Conservation (phyloP, 257 asterid species). For the Hygrophila difformis region DNA sequence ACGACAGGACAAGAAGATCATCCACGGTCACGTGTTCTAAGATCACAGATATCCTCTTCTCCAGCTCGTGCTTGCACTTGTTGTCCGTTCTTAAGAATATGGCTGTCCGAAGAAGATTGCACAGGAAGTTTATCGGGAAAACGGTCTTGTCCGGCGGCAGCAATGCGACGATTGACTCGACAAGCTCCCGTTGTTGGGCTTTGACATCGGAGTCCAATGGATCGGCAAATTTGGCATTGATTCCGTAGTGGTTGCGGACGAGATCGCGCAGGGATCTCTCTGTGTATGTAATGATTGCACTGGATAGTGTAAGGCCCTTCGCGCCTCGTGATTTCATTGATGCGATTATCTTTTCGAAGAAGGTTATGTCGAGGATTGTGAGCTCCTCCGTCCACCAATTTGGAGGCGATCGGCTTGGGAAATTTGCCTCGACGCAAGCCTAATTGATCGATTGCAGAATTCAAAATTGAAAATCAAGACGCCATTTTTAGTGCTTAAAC, state of each 20-base stretch:
- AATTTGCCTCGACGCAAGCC: constrained; percentile 94
- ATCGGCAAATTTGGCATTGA: constrained; percentile 24
- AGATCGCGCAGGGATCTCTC: constrained; percentile 70
- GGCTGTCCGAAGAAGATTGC: constrained; percentile 80
- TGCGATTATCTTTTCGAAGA: constrained; percentile 52
- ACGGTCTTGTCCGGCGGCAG: constrained; percentile 63
- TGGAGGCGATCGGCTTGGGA: constrained; percentile 93
- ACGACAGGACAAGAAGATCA: constrained; percentile 61
- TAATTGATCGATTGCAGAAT: constrained; percentile 3
- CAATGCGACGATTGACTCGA: constrained; percentile 58
- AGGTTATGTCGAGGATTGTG: constrained; percentile 50
- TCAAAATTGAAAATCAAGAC: too few relatives aligned
- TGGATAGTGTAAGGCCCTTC: constrained; percentile 62
- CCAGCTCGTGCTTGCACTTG: constrained; percentile 67
- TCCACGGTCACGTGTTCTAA: constrained; percentile 75
- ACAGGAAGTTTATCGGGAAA: constrained; percentile 75
- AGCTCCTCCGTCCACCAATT: constrained; percentile 99
- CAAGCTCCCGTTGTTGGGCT: constrained; percentile 47
- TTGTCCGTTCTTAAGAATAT: constrained; percentile 46
- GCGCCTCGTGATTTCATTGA: constrained; percentile 74
- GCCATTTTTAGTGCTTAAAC: too few relatives aligned
- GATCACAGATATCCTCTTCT: constrained; percentile 52
- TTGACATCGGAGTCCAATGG: constrained; percentile 31
- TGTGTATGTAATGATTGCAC: constrained; percentile 77
- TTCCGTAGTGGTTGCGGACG: constrained; percentile 76